Base-by-base conservation (phyloP, 768 basidiomycete species). In the Russula lepida region DNA sequence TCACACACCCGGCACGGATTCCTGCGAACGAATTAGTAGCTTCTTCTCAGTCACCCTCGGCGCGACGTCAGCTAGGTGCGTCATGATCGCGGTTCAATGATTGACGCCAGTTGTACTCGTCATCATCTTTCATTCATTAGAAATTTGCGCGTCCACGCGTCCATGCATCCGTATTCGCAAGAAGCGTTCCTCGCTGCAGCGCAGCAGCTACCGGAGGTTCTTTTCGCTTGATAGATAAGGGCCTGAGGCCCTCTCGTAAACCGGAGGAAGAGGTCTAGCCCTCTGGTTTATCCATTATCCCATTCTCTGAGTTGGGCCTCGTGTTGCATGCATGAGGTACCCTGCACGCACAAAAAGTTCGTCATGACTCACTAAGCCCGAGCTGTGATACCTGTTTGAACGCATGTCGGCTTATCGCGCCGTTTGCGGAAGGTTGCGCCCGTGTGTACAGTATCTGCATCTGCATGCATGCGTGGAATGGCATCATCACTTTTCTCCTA, bases 271-370 rank as follows among this genome's bases (percentile, higher is more conserved):
- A 30, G n/a, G 43, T 21, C 59, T 50, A 48, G 54, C 54, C 46
- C 43, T 57, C 48, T 61, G 54, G 39, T 49, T 54, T 54, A 55
- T 55, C 23, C 39, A 23, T 23, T 27, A 35, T 39, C 25, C 19
- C 37, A 15, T 44, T 44, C n/a, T 44, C 4, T 11, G 43, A 21
- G 4, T 23, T 44, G 21, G 43, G 25, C 27, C 33, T 43, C 55
- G 56, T 54, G 60, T 27, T 27, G 41, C 7, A 28, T 46, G 43
- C 60, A 62, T 44, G 60, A 62, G 60, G 60, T 27, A 33, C 12
- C 7, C 30, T 27, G 30, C 19, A 39, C 30, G 46, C 50, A 11
- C 35, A 15, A 47, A 25, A 11, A 8, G 23, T 44, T 21, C 28
- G 15, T 32, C 55, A 33, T 17, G 25, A 28, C 32, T 23, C 23